Percentiles rank a stretch among this genome's conserved stretches.
Conservation (phyloP, 352 stramenopile genomes). For the Pythium plurisporium region DNA sequence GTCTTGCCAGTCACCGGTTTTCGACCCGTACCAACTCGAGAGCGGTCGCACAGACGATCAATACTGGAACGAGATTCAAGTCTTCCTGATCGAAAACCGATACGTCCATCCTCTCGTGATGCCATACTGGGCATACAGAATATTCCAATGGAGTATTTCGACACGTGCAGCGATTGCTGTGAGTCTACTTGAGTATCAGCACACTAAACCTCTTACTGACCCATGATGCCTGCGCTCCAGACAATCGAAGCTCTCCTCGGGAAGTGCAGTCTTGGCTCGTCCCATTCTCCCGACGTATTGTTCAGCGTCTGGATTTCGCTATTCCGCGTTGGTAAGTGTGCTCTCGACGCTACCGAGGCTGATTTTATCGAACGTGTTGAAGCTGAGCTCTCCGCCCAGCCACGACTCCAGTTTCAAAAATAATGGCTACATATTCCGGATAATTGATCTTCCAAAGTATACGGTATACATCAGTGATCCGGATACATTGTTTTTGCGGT, state of each 20-base stretch:
- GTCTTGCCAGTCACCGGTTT: slow-evolving; percentile 3
- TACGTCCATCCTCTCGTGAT: slow-evolving; percentile 64
- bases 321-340: slow-evolving; percentile 39
- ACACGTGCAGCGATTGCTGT: slow-evolving; percentile 52
- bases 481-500: slow-evolving; percentile 2
- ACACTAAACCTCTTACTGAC: slow-evolving; percentile 4
- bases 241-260: slow-evolving; percentile 60
- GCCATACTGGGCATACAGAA: slow-evolving; percentile 60
- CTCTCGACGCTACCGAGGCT: slow-evolving; percentile 11
- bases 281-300: slow-evolving; percentile 41
- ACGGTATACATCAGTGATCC: background rate
- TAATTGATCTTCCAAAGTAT: background rate
- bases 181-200: slow-evolving; percentile 7
- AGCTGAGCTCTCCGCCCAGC: slow-evolving; percentile 43
- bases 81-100: slow-evolving; percentile 46
- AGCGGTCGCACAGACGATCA: slow-evolving; percentile 58
- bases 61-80: slow-evolving; percentile 82
- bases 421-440: slow-evolving; percentile 6
- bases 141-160: slow-evolving; percentile 68
- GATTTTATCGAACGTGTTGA: slow-evolving; percentile 42
- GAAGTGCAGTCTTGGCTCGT: slow-evolving; percentile 50
- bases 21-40: slow-evolving; percentile 69
- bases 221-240: slow-evolving; percentile 18
- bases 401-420: slow-evolving; percentile 46
- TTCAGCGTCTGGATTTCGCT: slow-evolving; percentile 61